Evolutionary conservation across 192 early-diverging fungal species (phyloP).

Genomic region (Powellomyces hirtus): DNA sequence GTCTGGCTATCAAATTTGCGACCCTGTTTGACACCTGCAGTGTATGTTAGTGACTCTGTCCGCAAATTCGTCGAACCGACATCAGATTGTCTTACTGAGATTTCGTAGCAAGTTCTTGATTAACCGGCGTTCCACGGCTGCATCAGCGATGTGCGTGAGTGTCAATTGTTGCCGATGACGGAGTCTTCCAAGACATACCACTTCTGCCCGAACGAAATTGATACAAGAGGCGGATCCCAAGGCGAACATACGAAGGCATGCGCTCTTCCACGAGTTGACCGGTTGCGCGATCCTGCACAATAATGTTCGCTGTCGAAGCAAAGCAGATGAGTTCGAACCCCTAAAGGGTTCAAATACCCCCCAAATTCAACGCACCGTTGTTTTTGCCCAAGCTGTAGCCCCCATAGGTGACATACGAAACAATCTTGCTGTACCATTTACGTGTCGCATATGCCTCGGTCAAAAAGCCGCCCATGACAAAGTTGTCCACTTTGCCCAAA

Average conservation of each 20-base stretch:
- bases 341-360: not conserved
- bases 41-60: not conserved
- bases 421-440: conserved; percentile 67
- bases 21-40: conserved; percentile 61
- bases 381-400: conserved; percentile 57
- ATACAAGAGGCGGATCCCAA: conserved; percentile 79
- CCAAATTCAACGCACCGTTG: conserved; percentile 37
- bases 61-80: conserved; percentile 7
- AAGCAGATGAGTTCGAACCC: not conserved
- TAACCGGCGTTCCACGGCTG: conserved; percentile 30
- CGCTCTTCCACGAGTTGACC: conserved; percentile 73
- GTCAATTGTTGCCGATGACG: not conserved
- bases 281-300: conserved; percentile 67
- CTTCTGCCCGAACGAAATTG: conserved; percentile 50
- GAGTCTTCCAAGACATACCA: not conserved
- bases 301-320: conserved; percentile 62
- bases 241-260: conserved; percentile 72
- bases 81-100: conserved; percentile 25
- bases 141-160: not conserved
- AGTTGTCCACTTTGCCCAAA: conserved; percentile 63
- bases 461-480: conserved; percentile 74
- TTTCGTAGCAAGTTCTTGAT: conserved; percentile 39
- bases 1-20: conserved; percentile 64
- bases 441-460: conserved; percentile 72
- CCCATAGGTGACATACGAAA: conserved; percentile 64